These are phyloP conservation scores for Areca catechu DNA, from an alignment of 176 grass and related monocot genomes.

Conservation along the genomic window DNA sequence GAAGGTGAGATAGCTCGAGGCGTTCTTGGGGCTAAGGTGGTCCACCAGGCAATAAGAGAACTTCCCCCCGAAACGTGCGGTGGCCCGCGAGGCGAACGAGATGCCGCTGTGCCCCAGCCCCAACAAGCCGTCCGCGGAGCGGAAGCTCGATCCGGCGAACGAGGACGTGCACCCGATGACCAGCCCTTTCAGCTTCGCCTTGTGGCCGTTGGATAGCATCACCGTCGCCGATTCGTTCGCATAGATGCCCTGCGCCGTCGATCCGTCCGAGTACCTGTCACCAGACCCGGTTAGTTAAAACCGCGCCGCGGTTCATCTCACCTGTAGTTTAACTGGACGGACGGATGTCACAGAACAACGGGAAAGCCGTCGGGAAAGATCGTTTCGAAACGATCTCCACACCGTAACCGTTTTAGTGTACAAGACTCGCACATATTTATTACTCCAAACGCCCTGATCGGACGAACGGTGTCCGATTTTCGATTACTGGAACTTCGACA, in stretches of 20 bases:
- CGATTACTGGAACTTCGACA: too few relatives aligned
- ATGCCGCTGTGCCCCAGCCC: conserved; percentile 43
- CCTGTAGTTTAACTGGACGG: too few relatives aligned
- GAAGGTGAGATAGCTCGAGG: conserved; percentile 65
- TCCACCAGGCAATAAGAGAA: conserved; percentile 95
- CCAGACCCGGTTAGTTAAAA: too few relatives aligned
- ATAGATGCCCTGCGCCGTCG: conserved; percentile 42
- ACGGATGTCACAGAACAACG: too few relatives aligned
- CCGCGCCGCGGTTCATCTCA: too few relatives aligned
- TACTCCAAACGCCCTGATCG: too few relatives aligned
- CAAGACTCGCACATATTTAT: too few relatives aligned
- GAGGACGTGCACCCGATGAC: conserved; percentile 62
- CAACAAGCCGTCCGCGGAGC: conserved; percentile 56
- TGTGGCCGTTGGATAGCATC: conserved; percentile 28
- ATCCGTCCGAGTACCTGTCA: conserved; percentile 65
- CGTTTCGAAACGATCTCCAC: too few relatives aligned
- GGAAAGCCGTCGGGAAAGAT: too few relatives aligned
- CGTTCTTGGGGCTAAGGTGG: conserved; percentile 35
- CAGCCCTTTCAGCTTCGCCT: conserved; percentile 49
- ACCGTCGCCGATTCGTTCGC: conserved; percentile 66
- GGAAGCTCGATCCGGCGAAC: conserved; percentile 32
- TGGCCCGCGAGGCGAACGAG: conserved; percentile 47
- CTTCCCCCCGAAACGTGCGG: conserved; percentile 29
- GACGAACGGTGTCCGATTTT: too few relatives aligned
- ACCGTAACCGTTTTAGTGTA: too few relatives aligned